phyloP scores from a whole-genome alignment of 2,329 filamentous ascomycete species.

The Aureobasidium pullulans region DNA sequence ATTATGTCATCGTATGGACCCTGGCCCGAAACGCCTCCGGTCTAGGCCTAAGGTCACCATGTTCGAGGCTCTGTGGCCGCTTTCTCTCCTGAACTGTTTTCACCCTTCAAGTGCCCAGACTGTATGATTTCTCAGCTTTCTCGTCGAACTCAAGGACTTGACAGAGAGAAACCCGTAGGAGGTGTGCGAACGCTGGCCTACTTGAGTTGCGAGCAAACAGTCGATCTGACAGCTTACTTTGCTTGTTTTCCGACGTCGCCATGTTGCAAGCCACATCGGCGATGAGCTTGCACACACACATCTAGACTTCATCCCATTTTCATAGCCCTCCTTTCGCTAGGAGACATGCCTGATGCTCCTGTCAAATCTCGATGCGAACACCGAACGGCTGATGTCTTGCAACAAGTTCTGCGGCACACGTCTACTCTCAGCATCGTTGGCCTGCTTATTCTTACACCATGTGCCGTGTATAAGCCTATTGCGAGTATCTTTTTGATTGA shows the following conservation, averaged over 20 bases:
- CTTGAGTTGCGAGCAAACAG: neutral
- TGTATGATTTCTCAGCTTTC: neutral
- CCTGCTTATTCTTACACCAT: too few relatives aligned
- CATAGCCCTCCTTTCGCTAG: neutral
- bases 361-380: neutral
- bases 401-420: too few relatives aligned
- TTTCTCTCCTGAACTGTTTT: neutral
- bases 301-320: neutral
- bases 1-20: neutral
- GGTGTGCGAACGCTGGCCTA: neutral
- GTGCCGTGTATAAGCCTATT: slow-evolving; percentile 1
- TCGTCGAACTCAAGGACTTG: neutral
- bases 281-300: neutral
- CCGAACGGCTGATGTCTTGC: neutral
- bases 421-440: neutral
- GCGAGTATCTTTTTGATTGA: neutral
- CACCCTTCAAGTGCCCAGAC: neutral
- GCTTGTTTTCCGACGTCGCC: neutral
- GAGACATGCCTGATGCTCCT: neutral
- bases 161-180: neutral
- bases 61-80: neutral
- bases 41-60: neutral
- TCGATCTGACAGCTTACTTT: neutral
- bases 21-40: neutral
- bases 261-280: neutral